Percentiles rank a stretch among this genome's conserved stretches.
phyloP scores from a whole-genome alignment of 2,329 filamentous ascomycete genomes.

The Talaromyces rugulosus region DNA sequence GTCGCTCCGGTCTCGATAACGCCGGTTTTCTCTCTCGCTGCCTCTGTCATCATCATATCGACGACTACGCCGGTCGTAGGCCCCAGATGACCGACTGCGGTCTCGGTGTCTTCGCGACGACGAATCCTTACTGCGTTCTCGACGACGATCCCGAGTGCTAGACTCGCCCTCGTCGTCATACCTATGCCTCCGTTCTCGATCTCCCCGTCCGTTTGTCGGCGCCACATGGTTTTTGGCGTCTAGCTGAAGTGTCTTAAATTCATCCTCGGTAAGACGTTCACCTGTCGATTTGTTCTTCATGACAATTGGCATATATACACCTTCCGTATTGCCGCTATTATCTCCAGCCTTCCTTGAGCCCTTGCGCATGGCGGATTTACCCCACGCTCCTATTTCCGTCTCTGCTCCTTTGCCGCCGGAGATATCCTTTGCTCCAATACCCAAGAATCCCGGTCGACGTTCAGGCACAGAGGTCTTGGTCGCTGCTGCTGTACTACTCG shows the following conservation, averaged over 20 bases:
- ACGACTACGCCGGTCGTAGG: constrained; percentile 28
- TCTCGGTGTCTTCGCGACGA: constrained; percentile 28
- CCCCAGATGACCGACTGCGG: constrained; percentile 16
- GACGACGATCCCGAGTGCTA: constrained; percentile 28
- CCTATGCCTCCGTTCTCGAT: constrained; percentile 26
- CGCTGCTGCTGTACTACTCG: constrained; percentile 21
- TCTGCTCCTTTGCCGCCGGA: constrained; percentile 51
- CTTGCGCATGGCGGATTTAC: constrained; percentile 56
- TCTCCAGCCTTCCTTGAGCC: constrained; percentile 54
- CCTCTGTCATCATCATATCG: constrained; percentile 35
- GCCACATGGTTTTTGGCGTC: constrained; percentile 46
- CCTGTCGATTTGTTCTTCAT: constrained; percentile 60
- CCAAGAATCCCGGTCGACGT: constrained; percentile 73
- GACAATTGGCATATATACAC: constrained; percentile 59
- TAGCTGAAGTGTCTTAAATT: constrained; percentile 51
- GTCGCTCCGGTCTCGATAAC: constrained; percentile 27
- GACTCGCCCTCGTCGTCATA: constrained; percentile 24
- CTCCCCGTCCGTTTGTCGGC: constrained; percentile 28
- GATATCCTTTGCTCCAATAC: constrained; percentile 81
- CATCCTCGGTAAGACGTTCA: constrained; percentile 59
- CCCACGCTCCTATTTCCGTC: constrained; percentile 76
- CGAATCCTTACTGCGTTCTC: constrained; percentile 34
- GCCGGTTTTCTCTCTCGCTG: constrained; percentile 19
- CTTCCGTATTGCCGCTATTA: constrained; percentile 33
- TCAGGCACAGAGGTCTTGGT: constrained; percentile 63